A percentile compares a stretch with the other conserved stretches of the same genome.
Conservation (phyloP, 75 land plant species). For the Sequoia sempervirens region DNA sequence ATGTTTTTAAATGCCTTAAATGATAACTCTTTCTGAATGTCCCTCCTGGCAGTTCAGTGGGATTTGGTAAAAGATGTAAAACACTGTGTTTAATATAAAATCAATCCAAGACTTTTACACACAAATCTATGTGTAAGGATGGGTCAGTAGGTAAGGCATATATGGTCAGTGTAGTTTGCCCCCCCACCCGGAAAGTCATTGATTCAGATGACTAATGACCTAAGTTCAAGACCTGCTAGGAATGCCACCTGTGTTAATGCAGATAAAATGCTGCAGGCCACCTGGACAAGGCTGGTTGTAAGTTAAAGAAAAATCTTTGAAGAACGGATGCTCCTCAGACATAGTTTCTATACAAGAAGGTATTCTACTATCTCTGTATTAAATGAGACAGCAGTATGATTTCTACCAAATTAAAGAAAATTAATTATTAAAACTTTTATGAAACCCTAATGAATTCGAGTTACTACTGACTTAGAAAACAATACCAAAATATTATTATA, state of each 20-base stretch:
- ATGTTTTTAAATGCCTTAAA: not conserved
- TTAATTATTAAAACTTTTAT: not conserved
- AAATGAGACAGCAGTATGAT: not conserved
- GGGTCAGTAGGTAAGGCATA: no score
- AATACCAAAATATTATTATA: not conserved
- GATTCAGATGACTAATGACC: not conserved
- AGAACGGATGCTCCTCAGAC: not conserved
- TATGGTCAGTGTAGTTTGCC: no score
- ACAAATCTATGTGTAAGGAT: not conserved
- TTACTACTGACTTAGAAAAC: not conserved
- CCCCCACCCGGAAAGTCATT: no score
- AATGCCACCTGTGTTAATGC: not conserved
- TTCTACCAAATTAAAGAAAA: not conserved
- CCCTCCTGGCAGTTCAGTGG: not conserved
- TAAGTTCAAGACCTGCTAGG: not conserved
- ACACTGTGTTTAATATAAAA: not conserved
- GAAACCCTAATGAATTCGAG: not conserved
- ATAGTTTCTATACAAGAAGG: not conserved
- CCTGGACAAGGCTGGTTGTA: no score
- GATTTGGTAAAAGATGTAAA: not conserved
- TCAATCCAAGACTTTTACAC: not conserved
- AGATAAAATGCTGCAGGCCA: no score
- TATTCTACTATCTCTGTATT: not conserved
- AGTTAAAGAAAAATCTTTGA: no score
- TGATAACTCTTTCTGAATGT: not conserved